phyloP scores from a whole-genome alignment of 2,329 filamentous ascomycete species.

The Diaporthe ampelina region DNA sequence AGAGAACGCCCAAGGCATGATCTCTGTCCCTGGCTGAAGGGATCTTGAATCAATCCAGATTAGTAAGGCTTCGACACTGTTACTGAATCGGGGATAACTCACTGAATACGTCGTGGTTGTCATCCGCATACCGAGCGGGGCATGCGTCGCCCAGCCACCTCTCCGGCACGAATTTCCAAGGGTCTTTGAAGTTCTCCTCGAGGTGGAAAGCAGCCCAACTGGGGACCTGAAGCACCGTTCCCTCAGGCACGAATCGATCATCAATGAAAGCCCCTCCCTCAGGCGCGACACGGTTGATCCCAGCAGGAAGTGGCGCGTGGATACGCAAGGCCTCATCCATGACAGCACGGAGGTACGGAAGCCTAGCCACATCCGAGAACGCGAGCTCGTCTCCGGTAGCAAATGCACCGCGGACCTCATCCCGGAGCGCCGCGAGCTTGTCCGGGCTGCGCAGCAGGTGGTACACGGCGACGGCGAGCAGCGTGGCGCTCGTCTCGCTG shows the following conservation, averaged over 20 bases:
- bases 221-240: constrained; percentile 54
- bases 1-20: constrained; percentile 43
- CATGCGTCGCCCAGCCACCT: constrained; percentile 48
- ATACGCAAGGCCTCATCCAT: constrained; percentile 43
- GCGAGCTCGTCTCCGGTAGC: not conserved
- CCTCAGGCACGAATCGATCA: constrained; percentile 44
- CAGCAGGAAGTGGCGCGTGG: constrained; percentile 40
- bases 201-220: constrained; percentile 46
- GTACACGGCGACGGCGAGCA: constrained; percentile 41
- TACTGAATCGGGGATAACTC: not conserved
- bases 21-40: constrained; percentile 38
- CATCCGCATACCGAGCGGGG: constrained; percentile 31
- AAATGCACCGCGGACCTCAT: constrained; percentile 37
- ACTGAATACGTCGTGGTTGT: constrained; percentile 42
- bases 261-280: constrained; percentile 43
- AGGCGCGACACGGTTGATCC: constrained; percentile 42
- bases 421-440: constrained; percentile 28
- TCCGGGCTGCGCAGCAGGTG: constrained; percentile 41
- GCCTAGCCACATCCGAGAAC: constrained; percentile 38
- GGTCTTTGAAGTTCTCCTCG: constrained; percentile 47
- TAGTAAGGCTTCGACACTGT: not conserved
- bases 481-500: constrained; percentile 42
- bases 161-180: constrained; percentile 49
- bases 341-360: constrained; percentile 41
- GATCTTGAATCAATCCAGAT: constrained; percentile 2